phyloP scores from a whole-genome alignment of 2,329 filamentous ascomycete species.

The Cladosporium velox region DNA sequence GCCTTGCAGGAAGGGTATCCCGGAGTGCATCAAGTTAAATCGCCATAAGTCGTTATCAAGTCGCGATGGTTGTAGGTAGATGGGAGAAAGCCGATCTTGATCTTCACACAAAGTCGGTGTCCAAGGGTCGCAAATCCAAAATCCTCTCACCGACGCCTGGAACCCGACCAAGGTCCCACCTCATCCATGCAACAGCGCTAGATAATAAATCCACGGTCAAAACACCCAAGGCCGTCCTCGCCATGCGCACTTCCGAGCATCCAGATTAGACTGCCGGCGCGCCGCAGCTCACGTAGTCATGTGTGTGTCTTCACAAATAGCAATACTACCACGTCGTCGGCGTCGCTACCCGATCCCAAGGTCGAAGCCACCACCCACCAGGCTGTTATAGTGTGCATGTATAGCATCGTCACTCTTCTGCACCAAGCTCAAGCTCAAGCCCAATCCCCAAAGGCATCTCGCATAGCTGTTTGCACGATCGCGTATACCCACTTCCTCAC shows the following conservation, averaged over 20 bases:
- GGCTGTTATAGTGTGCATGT: constrained; percentile 1
- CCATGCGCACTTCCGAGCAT: constrained; percentile 2
- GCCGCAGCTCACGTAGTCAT: not conserved
- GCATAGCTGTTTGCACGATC: constrained; percentile 2
- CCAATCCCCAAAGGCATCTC: not conserved
- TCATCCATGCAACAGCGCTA: constrained; percentile 10
- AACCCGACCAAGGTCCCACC: constrained; percentile 1
- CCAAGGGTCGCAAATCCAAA: not conserved
- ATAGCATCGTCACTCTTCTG: constrained; percentile 6
- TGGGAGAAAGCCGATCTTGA: not conserved
- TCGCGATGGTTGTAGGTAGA: not conserved
- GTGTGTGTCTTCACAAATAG: constrained; percentile 5
- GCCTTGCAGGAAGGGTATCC: not conserved
- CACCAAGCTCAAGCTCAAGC: constrained; percentile 5
- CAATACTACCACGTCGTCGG: not conserved
- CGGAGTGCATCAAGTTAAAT: not conserved
- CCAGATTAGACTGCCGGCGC: not conserved
- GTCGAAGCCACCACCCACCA: not conserved
- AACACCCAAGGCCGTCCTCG: not conserved
- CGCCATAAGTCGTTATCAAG: not conserved
- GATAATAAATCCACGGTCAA: not conserved
- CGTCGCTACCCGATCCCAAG: constrained; percentile 11
- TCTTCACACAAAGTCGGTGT: constrained; percentile 9
- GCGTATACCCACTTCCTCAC: not conserved
- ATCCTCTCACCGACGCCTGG: constrained; percentile 13